Evolutionary conservation across 306 rosid genomes (phyloP), one percentile per base, ranked within the genome.

Genomic region (Potentilla sterilis): DNA sequence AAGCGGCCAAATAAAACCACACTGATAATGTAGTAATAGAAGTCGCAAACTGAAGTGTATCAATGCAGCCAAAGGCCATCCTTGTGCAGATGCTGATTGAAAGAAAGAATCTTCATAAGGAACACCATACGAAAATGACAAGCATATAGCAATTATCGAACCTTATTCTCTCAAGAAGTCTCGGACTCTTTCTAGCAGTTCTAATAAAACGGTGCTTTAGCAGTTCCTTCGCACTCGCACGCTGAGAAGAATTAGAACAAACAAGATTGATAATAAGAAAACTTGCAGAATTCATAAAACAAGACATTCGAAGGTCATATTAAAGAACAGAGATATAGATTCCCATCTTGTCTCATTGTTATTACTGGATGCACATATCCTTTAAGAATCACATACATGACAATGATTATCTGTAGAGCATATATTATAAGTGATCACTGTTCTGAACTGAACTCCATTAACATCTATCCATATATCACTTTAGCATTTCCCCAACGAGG

Each of bases 171-270:
- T 96, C 99, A 74, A 77, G 71, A 80, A 96, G 98, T 83, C 91
- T 88, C 42, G 91, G 89, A 78, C 91, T 88, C 93, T 83, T 92
- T 92, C 91, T 92, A 44, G 90, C 94, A 83, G 85, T 92, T 81
- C 86, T 88, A 78, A 96, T 92, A 86, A 96, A 91, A 47, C 98
- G 98, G 77, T 92, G 96, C 85, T 81, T 92, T 76, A 92, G 85
- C 78, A 96, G 97, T 83, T 96, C 99, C 91, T 88, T 96, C 75
- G 99, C 99, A 87, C 96, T 89, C 72, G 89, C 88, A 85, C 99
- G 92, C 99, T 96, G 89, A 76, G 83, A 84, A 79, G 51, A 71
- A 78, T 84, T 72, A 59, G 79, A 73, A 79, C 7, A 74, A 37
- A 22, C 10, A 69, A 22, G 24, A 49, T 34, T 21, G 54, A 64